Conservation (phyloP, 805 yeast species). For the Ogataea nonfermentans region DNA sequence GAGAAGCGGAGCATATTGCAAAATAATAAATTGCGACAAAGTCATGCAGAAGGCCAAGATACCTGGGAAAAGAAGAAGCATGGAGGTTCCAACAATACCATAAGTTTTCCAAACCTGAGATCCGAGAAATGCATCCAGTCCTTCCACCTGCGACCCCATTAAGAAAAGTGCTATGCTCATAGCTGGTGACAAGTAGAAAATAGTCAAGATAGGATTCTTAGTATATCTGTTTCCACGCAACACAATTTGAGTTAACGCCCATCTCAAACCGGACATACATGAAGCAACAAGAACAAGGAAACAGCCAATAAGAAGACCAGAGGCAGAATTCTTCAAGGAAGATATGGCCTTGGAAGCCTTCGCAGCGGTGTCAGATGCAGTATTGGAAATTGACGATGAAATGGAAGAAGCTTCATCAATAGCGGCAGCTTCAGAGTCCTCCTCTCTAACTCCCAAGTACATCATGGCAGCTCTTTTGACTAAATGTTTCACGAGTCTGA, state of each 20-base stretch:
- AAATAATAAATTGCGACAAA: slow-evolving; percentile 72
- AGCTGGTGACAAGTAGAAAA: slow-evolving; percentile 74
- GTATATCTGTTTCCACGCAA: slow-evolving; percentile 56
- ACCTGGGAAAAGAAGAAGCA: slow-evolving; percentile 72
- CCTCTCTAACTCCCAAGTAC: slow-evolving; percentile 13
- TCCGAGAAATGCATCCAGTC: slow-evolving; percentile 46
- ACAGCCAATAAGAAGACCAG: slow-evolving; percentile 50
- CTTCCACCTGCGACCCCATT: slow-evolving; percentile 70
- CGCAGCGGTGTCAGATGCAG: slow-evolving; percentile 10
- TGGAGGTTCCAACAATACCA: slow-evolving; percentile 52
- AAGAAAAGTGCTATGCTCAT: slow-evolving; percentile 62
- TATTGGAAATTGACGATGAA: background rate
- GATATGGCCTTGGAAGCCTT: slow-evolving; percentile 11
- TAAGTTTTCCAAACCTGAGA: slow-evolving; percentile 59
- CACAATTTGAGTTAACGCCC: slow-evolving; percentile 87
- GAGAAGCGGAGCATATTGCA: slow-evolving; percentile 74
- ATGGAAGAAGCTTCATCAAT: background rate
- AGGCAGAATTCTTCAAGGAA: slow-evolving; percentile 12
- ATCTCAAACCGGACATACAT: slow-evolving; percentile 77
- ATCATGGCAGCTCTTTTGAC: slow-evolving; percentile 19
- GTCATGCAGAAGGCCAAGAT: slow-evolving; percentile 83
- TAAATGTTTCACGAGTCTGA: slow-evolving; percentile 15
- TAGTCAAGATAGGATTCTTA: slow-evolving; percentile 74
- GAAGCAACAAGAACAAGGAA: slow-evolving; percentile 72
- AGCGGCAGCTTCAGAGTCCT: background rate